A percentile compares a stretch with the other conserved stretches of the same genome.
Conservation (phyloP, 768 basidiomycete species). For the Pleurotus citrinopileatus region DNA sequence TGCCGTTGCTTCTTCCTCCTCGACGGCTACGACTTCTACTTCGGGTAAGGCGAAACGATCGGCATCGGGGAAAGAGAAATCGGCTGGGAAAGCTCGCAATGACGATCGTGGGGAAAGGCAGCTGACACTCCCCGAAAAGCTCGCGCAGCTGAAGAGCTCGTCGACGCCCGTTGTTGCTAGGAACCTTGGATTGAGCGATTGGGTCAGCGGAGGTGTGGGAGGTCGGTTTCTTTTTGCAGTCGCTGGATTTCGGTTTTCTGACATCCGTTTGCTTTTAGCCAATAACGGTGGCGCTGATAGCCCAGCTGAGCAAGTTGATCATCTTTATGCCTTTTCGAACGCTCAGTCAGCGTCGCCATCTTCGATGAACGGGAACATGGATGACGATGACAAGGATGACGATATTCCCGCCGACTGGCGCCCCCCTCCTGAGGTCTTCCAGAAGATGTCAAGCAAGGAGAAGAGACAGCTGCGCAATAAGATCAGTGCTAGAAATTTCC, state of each 20-base stretch:
- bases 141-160: background rate
- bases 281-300: background rate
- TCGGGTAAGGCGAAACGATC: slow-evolving; percentile 3
- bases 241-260: no score
- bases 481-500: slow-evolving; percentile 92
- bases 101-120: slow-evolving; percentile 3
- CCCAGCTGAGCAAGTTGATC: background rate
- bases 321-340: background rate
- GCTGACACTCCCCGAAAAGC: slow-evolving; percentile 5
- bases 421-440: slow-evolving; percentile 88
- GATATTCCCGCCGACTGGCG: slow-evolving; percentile 77
- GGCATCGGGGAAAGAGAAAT: background rate
- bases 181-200: slow-evolving; percentile 3
- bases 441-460: slow-evolving; percentile 93
- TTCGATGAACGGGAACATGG: slow-evolving; percentile 11
- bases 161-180: slow-evolving; percentile 6
- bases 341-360: background rate
- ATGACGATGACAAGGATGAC: slow-evolving; percentile 34
- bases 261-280: no score
- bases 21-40: slow-evolving; percentile 11
- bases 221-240: no score
- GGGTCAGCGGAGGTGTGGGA: background rate
- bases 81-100: background rate
- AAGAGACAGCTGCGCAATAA: slow-evolving; percentile 96
- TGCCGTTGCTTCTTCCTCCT: slow-evolving; percentile 14